A percentile compares a stretch with the other conserved stretches of the same genome.
Conservation (phyloP, 257 asterid genomes). For the Handroanthus guayacan region DNA sequence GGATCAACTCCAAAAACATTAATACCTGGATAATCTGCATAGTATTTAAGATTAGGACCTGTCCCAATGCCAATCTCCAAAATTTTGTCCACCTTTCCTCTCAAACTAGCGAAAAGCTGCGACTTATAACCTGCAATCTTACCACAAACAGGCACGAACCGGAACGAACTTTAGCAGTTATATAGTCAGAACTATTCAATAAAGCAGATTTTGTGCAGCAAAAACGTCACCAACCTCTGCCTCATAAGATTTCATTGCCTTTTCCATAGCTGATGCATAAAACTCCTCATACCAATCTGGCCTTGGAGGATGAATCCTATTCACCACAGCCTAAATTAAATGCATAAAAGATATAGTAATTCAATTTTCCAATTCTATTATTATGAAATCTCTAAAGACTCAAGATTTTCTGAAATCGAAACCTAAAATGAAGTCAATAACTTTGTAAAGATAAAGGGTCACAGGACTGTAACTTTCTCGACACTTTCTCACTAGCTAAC, state of each 20-base stretch:
- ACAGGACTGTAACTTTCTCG: neutral
- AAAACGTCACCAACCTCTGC: conserved; percentile 63
- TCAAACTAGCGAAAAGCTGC: conserved; percentile 64
- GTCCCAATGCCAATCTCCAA: conserved; percentile 92
- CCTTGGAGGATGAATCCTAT: conserved; percentile 77
- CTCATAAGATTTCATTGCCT: conserved; percentile 65
- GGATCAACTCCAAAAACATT: conserved; percentile 82
- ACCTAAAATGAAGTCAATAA: conserved; percentile 8
- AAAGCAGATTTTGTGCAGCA: neutral
- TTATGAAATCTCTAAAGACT: conserved; percentile 6
- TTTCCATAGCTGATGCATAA: conserved; percentile 70
- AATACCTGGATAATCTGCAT: conserved; percentile 55
- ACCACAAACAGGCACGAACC: conserved; percentile 18
- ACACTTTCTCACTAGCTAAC: neutral
- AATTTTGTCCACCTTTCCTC: conserved; percentile 63
- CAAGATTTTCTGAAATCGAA: conserved; percentile 1
- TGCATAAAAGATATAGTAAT: neutral
- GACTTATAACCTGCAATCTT: conserved; percentile 87
- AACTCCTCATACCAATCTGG: conserved; percentile 97
- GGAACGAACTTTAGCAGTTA: conserved; percentile 10
- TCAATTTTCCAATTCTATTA: neutral
- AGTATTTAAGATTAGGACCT: conserved; percentile 87
- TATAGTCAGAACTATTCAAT: neutral
- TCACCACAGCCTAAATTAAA: conserved; percentile 62
- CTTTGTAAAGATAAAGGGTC: conserved; percentile 19